These are phyloP conservation scores for Hippophae rhamnoides DNA, from an alignment of 306 rosid genomes.

Conservation along the genomic window DNA sequence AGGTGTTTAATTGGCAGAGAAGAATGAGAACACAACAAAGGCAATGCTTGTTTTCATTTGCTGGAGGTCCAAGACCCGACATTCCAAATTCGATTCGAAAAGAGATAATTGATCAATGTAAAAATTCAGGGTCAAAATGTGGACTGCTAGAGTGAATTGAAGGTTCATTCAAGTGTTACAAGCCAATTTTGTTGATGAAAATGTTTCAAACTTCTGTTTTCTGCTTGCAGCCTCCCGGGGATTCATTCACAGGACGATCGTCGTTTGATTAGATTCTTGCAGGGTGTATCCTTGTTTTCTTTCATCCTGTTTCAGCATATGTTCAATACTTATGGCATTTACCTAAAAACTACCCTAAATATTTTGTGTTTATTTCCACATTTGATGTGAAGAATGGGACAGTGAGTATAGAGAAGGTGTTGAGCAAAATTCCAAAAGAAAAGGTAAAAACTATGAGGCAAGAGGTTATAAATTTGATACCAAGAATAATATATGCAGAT, in stretches of 20 bases:
- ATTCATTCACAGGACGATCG: conserved; percentile 37
- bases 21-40: conserved; percentile 28
- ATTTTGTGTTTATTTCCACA: conserved; percentile 26
- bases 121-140: conserved; percentile 23
- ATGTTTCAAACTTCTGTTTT: conserved; percentile 37
- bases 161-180: conserved; percentile 27
- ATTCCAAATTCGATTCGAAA: conserved; percentile 26
- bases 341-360: conserved; percentile 23
- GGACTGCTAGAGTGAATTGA: conserved; percentile 24
- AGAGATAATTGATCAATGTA: conserved; percentile 35
- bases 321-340: conserved; percentile 39
- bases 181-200: conserved; percentile 33
- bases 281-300: conserved; percentile 45
- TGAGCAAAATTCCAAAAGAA: conserved; percentile 18
- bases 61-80: conserved; percentile 35
- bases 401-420: conserved; percentile 20
- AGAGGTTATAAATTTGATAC: conserved; percentile 30
- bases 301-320: conserved; percentile 42
- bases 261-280: conserved; percentile 38
- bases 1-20: conserved; percentile 33
- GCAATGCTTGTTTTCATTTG: conserved; percentile 29
- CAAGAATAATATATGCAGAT: conserved; percentile 26
- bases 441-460: conserved; percentile 27
- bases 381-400: conserved; percentile 16
- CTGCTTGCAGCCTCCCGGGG: conserved; percentile 48